Conservation (phyloP, 108 stramenopile species). For the Fragilaria radians region DNA sequence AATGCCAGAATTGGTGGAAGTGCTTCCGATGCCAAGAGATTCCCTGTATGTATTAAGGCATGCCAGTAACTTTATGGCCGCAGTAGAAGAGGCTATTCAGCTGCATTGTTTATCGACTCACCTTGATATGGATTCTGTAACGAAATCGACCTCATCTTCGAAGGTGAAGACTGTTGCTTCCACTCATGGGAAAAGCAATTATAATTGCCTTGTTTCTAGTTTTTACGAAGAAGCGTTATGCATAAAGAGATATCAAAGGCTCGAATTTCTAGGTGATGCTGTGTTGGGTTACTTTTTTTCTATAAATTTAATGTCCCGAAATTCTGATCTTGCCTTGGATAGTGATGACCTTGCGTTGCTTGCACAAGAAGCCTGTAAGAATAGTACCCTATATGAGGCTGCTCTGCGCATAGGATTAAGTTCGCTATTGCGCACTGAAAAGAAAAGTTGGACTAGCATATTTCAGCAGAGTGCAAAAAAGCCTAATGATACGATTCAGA, state of each 20-base stretch:
- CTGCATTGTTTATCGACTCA: neutral
- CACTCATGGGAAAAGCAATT: too few relatives aligned
- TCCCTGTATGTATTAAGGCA: slow-evolving; percentile 31
- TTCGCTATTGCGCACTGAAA: slow-evolving; percentile 9
- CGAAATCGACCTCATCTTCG: neutral
- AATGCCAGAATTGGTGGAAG: slow-evolving; percentile 28
- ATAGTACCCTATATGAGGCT: slow-evolving; percentile 19
- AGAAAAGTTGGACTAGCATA: slow-evolving; percentile 5
- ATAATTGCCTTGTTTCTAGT: neutral
- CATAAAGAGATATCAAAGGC: slow-evolving; percentile 27
- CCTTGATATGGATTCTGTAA: neutral
- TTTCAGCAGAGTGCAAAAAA: slow-evolving; percentile 14
- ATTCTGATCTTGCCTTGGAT: slow-evolving; percentile 9
- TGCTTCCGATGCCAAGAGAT: slow-evolving; percentile 49
- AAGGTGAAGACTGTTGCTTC: neutral
- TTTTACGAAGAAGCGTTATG: slow-evolving; percentile 30
- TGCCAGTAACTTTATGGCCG: slow-evolving; percentile 27
- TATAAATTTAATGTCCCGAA: slow-evolving; percentile 34
- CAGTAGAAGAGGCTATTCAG: slow-evolving; percentile 28
- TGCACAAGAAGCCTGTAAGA: slow-evolving; percentile 20
- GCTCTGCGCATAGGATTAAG: slow-evolving; percentile 28
- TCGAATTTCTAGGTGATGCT: slow-evolving; percentile 57
- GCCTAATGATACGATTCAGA: too few relatives aligned
- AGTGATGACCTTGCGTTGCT: slow-evolving; percentile 5
- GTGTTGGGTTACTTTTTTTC: slow-evolving; percentile 38